These are phyloP conservation scores for Asclepias syriaca DNA, from an alignment of 257 asterid genomes.

Conservation along the genomic window DNA sequence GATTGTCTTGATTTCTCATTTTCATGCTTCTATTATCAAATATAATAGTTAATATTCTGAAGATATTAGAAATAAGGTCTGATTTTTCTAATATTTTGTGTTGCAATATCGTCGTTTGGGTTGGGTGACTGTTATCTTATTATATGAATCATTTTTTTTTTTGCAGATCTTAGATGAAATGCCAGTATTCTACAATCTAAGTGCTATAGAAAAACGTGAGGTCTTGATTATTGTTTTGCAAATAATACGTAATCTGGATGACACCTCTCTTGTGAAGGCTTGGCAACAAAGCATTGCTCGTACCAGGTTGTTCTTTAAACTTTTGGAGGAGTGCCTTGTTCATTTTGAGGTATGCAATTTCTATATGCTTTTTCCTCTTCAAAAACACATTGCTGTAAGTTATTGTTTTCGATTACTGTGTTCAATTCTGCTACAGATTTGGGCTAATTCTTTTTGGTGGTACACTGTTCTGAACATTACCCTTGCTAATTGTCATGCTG, in stretches of 20 bases:
- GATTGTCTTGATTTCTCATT: not conserved
- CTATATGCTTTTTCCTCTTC: slow-evolving; percentile 2
- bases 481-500: not conserved
- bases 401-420: slow-evolving; percentile 1
- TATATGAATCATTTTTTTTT: slow-evolving; percentile 19
- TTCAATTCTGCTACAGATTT: not conserved
- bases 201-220: slow-evolving; percentile 91
- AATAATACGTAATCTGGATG: slow-evolving; percentile 92
- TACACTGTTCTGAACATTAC: not conserved
- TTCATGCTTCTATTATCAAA: not conserved
- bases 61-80: not conserved
- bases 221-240: slow-evolving; percentile 72
- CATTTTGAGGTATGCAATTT: slow-evolving; percentile 74
- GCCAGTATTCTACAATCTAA: slow-evolving; percentile 98
- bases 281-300: slow-evolving; percentile 99
- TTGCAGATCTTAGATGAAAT: slow-evolving; percentile 93
- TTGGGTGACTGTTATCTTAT: slow-evolving; percentile 9
- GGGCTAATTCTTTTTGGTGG: not conserved
- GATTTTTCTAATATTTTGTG: not conserved
- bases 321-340: slow-evolving; percentile 83
- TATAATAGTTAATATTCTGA: not conserved
- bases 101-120: not conserved
- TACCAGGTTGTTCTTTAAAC: slow-evolving; percentile 94
- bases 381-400: no score
- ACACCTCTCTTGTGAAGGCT: slow-evolving; percentile 87